Conservation (phyloP, 768 basidiomycete species). For the Panaeolus cyanescens region DNA sequence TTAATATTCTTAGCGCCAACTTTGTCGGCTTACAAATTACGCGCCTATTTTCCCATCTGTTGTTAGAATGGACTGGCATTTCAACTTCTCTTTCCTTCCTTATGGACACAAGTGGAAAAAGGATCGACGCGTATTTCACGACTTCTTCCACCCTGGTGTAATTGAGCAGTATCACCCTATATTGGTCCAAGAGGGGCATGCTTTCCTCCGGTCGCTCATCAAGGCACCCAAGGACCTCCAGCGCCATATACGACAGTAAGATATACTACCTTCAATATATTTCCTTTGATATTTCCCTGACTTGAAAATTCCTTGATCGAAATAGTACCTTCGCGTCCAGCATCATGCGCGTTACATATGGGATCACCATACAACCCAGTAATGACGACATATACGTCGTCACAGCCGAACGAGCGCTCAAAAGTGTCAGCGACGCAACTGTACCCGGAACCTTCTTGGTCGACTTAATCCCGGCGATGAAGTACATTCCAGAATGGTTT, state of each 20-base stretch:
- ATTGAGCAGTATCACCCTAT: constrained; percentile 24
- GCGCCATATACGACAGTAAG: constrained; percentile 30
- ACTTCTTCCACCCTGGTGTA: constrained; percentile 28
- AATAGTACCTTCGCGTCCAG: neutral
- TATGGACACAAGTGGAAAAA: constrained; percentile 38
- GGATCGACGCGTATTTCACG: constrained; percentile 35
- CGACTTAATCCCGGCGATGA: constrained; percentile 11
- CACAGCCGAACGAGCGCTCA: constrained; percentile 5
- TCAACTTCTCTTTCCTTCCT: constrained; percentile 32
- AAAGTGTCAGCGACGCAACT: neutral
- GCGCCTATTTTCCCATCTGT: no score
- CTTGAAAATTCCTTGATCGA: no score
- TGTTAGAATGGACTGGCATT: constrained; percentile 34
- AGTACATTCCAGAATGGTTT: constrained; percentile 14
- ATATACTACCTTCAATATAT: constrained; percentile 6
- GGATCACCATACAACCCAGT: constrained; percentile 10
- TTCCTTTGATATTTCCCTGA: no score
- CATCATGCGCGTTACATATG: neutral
- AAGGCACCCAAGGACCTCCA: constrained; percentile 10
- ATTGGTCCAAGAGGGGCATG: constrained; percentile 27
- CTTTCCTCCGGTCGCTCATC: constrained; percentile 28
- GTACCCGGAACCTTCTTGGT: constrained; percentile 11
- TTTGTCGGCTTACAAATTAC: no score
- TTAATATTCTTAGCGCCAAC: neutral
- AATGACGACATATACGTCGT: constrained; percentile 10